Conservation (phyloP, 192 early-diverging fungal species). For the Backusella westeae region DNA sequence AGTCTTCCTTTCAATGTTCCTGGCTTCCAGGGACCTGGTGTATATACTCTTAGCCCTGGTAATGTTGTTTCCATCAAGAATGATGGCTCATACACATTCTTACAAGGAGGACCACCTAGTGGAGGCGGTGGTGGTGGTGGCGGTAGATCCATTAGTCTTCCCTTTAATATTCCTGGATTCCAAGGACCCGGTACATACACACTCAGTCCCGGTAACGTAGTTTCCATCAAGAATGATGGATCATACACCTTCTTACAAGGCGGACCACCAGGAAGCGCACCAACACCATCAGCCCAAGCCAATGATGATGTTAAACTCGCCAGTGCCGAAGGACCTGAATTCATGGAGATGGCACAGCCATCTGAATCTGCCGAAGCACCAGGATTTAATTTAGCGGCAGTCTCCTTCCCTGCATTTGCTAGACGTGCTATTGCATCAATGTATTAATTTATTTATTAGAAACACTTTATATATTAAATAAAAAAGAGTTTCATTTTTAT, state of each 20-base stretch:
- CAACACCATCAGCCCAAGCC: neutral
- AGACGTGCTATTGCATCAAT: neutral
- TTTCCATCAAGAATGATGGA: neutral
- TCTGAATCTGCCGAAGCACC: neutral
- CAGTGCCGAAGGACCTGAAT: neutral
- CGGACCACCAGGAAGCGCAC: neutral
- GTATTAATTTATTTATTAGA: neutral
- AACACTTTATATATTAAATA: neutral
- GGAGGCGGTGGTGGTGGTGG: neutral
- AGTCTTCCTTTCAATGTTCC: neutral
- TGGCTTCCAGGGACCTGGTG: neutral
- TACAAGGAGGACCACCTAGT: neutral
- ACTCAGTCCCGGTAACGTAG: neutral
- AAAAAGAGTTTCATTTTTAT: neutral
- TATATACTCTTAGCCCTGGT: neutral
- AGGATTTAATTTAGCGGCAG: neutral
- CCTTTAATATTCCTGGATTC: neutral
- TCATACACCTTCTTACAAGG: neutral
- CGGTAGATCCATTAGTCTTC: neutral
- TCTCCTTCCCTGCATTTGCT: constrained; percentile 8
- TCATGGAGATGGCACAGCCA: neutral
- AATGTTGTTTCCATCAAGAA: neutral
- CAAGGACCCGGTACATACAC: neutral
- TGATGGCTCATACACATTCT: neutral
- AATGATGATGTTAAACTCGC: neutral